Evolutionary conservation across 2,329 filamentous ascomycete genomes (phyloP).

Genomic region (Diaporthe destruens): DNA sequence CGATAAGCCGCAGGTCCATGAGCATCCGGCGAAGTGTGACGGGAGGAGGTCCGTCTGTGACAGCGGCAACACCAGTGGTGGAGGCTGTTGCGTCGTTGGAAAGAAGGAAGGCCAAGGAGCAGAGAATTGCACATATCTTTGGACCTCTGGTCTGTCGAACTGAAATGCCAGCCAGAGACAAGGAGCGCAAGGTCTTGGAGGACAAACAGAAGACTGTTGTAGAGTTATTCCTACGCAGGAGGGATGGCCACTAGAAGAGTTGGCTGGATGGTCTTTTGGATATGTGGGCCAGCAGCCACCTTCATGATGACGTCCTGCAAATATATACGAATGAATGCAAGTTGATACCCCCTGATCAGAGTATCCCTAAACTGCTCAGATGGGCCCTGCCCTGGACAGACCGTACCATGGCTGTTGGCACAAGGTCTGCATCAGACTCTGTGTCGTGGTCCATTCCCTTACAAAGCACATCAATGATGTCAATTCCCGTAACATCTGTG

Average conservation of each 20-base stretch:
- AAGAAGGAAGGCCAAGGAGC: constrained; percentile 71
- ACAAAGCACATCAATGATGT: too few species aligned
- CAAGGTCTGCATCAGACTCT: too few species aligned
- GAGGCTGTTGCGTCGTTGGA: constrained; percentile 58
- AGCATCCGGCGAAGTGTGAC: constrained; percentile 56
- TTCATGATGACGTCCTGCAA: not conserved
- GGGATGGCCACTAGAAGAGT: constrained; percentile 35
- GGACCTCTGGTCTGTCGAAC: constrained; percentile 72
- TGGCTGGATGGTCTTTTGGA: not conserved
- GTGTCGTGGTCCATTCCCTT: too few species aligned
- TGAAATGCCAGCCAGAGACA: constrained; percentile 53
- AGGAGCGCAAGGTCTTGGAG: constrained; percentile 70
- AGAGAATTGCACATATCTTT: constrained; percentile 74
- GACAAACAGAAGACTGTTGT: constrained; percentile 76
- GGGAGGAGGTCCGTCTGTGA: constrained; percentile 38
- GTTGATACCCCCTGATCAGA: constrained; percentile 13
- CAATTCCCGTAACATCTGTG: not conserved
- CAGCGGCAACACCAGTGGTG: constrained; percentile 46
- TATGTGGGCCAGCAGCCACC: not conserved
- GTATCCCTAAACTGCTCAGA: not conserved
- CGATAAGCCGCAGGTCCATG: constrained; percentile 58
- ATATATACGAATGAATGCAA: constrained; percentile 23
- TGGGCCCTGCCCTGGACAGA: not conserved
- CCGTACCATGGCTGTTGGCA: not conserved
- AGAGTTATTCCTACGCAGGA: constrained; percentile 73